Evolutionary conservation across 1,139 yeast genomes (phyloP).

Genomic region (Zygoascus meyerae): DNA sequence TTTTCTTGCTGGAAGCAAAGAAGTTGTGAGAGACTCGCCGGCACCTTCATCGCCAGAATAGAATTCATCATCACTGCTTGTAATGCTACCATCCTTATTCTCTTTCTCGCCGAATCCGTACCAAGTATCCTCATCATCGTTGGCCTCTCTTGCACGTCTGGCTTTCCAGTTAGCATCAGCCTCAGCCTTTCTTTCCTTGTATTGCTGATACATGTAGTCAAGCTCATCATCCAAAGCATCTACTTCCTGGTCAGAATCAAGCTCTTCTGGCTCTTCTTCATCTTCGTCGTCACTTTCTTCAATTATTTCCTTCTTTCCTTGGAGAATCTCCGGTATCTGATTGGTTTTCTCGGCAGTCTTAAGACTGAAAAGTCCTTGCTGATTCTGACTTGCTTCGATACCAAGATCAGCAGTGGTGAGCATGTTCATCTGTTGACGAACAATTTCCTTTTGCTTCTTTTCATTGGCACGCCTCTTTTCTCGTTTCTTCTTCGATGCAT

Average conservation of each 20-base stretch:
- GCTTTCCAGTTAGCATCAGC: constrained; percentile 77
- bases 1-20: constrained; percentile 42
- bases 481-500: constrained; percentile 63
- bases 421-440: constrained; percentile 95
- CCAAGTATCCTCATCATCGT: constrained; percentile 53
- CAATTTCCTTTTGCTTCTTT: constrained; percentile 77
- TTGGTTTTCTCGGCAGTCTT: constrained; percentile 84
- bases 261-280: constrained; percentile 37
- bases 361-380: constrained; percentile 76
- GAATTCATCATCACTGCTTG: constrained; percentile 34
- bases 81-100: constrained; percentile 35
- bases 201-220: constrained; percentile 72
- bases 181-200: constrained; percentile 69
- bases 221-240: constrained; percentile 78
- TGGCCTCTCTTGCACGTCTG: constrained; percentile 68
- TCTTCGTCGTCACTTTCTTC: constrained; percentile 45
- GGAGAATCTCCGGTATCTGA: constrained; percentile 60
- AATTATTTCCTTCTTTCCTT: constrained; percentile 78
- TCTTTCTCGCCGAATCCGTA: constrained; percentile 77
- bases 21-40: constrained; percentile 45
- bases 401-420: constrained; percentile 89
- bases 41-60: constrained; percentile 36
- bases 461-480: constrained; percentile 81
- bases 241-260: constrained; percentile 51
- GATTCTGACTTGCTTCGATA: constrained; percentile 85